Evolutionary conservation across 148 eudicot species (phyloP), one percentile per base, ranked within the genome.

Genomic region (Rhododendron ferrugineum): DNA sequence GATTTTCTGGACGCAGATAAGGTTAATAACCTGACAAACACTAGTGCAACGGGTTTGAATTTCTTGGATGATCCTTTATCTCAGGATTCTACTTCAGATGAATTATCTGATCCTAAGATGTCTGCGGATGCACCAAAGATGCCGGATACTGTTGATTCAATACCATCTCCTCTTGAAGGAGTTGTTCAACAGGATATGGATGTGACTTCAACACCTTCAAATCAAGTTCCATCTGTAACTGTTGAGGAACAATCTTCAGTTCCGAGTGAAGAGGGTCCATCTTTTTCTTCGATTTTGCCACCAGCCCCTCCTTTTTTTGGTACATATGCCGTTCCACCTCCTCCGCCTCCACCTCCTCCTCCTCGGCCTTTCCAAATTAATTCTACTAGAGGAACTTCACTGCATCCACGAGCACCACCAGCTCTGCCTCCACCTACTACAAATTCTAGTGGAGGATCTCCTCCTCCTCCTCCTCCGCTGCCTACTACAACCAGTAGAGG

Each of bases 1-100:
- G 99, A 97, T 85, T 92, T 92, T 89, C 88, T 92, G 90, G 99
- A 94, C 76, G 90, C 94, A 82, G 99, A 93, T 85, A 97, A 92
- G 87, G 90, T 85, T 79, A 88, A 86, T 85, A 90, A 90, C 49
- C 84, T 88, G 34, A 86, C 89, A 75, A 81, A 83, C 64, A 62
- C 87, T 70, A 85, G 85, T 87, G 85, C 89, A n/a, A 81, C 85
- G 11, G 93, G 90, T 66, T 58, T 85, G 68, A 88, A 87, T 89
- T 92, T 88, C 89, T 87, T 87, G 73, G 98, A 97, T 84, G 99
- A 97, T 78, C 94, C 93, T 83, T 90, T 89, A 34, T 93, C 95
- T 79, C 93, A 89, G 70, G 96, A 94, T 88, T 94, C 92, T 88
- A 84, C 89, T 28, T 88, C 92, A 60, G 98, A 94, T 87, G 98